Conservation (phyloP, 2,329 filamentous ascomycete genomes). For the Cercospora sp. region DNA sequence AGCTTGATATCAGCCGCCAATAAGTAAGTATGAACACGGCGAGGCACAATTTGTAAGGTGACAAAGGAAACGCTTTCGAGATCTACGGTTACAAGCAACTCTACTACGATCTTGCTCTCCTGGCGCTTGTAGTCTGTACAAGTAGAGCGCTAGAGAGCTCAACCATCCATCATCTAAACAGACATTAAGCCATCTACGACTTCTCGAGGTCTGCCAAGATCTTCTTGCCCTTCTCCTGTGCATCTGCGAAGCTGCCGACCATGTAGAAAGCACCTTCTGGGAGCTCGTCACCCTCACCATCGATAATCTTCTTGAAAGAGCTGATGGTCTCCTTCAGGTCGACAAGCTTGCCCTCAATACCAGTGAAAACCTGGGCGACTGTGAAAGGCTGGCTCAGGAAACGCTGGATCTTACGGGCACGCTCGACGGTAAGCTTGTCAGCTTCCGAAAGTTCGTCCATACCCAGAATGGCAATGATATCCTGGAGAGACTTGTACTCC, state of each 20-base stretch:
- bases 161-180: constrained; percentile 24
- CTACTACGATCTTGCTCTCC: constrained; percentile 27
- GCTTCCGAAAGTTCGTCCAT: constrained; percentile 99
- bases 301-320: constrained; percentile 96
- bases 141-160: constrained; percentile 29
- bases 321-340: constrained; percentile 97
- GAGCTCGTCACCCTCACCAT: constrained; percentile 91
- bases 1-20: neutral
- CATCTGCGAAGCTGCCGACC: constrained; percentile 94
- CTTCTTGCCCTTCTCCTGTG: constrained; percentile 98
- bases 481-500: constrained; percentile 99
- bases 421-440: constrained; percentile 99
- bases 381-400: constrained; percentile 99
- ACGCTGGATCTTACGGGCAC: constrained; percentile 99
- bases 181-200: constrained; percentile 26
- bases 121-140: constrained; percentile 34
- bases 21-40: neutral
- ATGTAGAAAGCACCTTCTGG: constrained; percentile 97
- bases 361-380: constrained; percentile 80
- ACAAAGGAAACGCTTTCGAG: constrained; percentile 35
- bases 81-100: constrained; percentile 32
- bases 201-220: constrained; percentile 90
- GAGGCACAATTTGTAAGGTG: neutral
- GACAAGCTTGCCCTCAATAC: constrained; percentile 95
- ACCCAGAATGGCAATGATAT: constrained; percentile 98